Evolutionary conservation across 495 filamentous ascomycete genomes (phyloP), one percentile per base, ranked within the genome.

Genomic region (Viridothelium virens): DNA sequence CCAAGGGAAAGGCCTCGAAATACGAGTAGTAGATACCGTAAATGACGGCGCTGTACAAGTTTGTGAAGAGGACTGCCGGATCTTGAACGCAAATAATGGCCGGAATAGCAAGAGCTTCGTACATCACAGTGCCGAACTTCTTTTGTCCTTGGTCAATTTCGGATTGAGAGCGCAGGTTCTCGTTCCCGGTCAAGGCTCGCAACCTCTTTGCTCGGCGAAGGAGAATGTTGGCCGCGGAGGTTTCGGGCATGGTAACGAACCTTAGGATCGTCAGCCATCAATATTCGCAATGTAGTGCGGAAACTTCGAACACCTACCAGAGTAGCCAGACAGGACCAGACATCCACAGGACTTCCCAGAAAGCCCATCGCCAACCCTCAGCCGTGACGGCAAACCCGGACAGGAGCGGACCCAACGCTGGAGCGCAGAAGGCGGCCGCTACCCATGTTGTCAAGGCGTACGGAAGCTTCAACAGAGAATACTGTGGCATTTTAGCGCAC

Each of bases 1-100:
- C 85, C 34, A 89, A 75, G 0, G 86, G 86, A 77, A 90, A 88
- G 67, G 83, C 84, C 72, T 89, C 86, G 77, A 87, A 87, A 79
- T 86, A 87, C 67, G 78, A 81, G 74, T 87, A 88, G 74, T 83
- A 86, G 72, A 87, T 87, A 36, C 80, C 83, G 74, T 87, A 86
- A 63, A 82, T 82, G 65, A 88, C 78, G 16, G 82, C 79, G 4
- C 81, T 86, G 75, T 87, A 88, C 63, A 84, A 56, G 68, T 84
- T 81, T 1, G 81, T 77, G 78, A 86, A 87, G 4, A 82, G 71
- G 12, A 89, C 78, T 48, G 83, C 81, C 0, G 85, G 83, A 63
- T 88, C 84, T 66, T 83, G 83, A 73, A 87, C 72, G 14, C 78
- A 81, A 70, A 88, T 87, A 74, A 86, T 79, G 47, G 84, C 68